Evolutionary conservation across 2,329 filamentous ascomycete genomes (phyloP).

Genomic region (Parastagonospora avenae): DNA sequence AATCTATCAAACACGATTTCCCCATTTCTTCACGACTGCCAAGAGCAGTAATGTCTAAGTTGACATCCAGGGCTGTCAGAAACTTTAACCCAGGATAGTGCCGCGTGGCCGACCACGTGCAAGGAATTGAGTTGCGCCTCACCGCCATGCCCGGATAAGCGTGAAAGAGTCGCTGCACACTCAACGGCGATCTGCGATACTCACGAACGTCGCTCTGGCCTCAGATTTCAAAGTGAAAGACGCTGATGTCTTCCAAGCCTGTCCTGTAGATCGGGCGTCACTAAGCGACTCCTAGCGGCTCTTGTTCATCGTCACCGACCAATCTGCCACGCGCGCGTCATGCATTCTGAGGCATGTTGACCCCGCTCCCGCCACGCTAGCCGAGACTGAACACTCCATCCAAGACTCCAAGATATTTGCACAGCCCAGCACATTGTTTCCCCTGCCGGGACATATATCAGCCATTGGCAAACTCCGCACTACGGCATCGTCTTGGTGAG

Average conservation of each 20-base stretch:
- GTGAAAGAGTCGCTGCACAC: not conserved
- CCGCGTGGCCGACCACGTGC: too few species aligned
- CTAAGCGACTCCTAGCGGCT: slow-evolving; percentile 1
- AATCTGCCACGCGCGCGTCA: slow-evolving; percentile 1
- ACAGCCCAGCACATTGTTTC: slow-evolving; percentile 10
- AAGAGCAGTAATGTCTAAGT: too few species aligned
- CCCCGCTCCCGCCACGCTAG: slow-evolving; percentile 4
- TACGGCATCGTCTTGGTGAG: not conserved
- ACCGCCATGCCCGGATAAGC: not conserved
- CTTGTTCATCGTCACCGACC: slow-evolving; percentile 4
- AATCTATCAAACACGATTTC: too few species aligned
- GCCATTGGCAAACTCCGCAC: slow-evolving; percentile 8
- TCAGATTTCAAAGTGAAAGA: not conserved
- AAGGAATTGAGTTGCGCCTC: too few species aligned
- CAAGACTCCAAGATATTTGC: slow-evolving; percentile 10
- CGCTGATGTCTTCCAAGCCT: slow-evolving; percentile 7
- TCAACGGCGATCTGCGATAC: not conserved
- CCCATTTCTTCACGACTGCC: too few species aligned
- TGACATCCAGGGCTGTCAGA: too few species aligned
- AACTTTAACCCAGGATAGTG: too few species aligned
- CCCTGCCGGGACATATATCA: slow-evolving; percentile 10
- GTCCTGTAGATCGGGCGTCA: slow-evolving; percentile 2
- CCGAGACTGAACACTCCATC: slow-evolving; percentile 7
- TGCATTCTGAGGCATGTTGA: slow-evolving; percentile 1
- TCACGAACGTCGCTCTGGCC: not conserved